Percentiles rank a stretch among this genome's conserved stretches.
Conservation (phyloP, 331 rosid genomes). For the Pyracantha coccinea region DNA sequence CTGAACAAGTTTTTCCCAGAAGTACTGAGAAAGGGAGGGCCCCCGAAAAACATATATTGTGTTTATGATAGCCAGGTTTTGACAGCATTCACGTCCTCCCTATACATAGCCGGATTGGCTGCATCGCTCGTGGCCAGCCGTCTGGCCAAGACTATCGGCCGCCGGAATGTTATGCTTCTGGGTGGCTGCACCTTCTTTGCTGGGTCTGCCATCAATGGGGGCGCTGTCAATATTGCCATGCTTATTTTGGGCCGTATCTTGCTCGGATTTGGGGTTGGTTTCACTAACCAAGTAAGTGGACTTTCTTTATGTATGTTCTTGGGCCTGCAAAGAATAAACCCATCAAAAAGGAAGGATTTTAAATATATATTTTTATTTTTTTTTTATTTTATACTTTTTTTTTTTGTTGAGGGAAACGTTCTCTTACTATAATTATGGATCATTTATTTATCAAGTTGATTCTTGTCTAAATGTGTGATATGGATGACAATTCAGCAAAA, state of each 20-base stretch:
- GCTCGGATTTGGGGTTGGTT: constrained; percentile 57
- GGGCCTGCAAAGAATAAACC: neutral
- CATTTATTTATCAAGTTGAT: neutral
- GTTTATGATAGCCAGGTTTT: constrained; percentile 55
- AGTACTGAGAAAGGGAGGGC: constrained; percentile 28
- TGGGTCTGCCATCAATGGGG: constrained; percentile 54
- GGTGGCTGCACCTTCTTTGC: constrained; percentile 45
- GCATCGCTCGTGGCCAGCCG: constrained; percentile 40
- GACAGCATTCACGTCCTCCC: constrained; percentile 57
- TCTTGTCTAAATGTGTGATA: neutral
- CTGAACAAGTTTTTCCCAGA: constrained; percentile 49
- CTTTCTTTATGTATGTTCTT: neutral
- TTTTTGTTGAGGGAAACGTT: neutral
- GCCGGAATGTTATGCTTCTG: constrained; percentile 39
- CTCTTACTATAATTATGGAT: neutral
- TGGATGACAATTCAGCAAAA: too few relatives aligned
- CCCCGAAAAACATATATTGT: constrained; percentile 37
- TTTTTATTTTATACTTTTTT: too few relatives aligned
- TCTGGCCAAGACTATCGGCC: constrained; percentile 23
- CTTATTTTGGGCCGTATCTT: constrained; percentile 58
- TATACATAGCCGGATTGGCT: constrained; percentile 43
- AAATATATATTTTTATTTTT: too few relatives aligned
- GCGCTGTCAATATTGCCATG: constrained; percentile 43
- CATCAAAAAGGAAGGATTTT: neutral
- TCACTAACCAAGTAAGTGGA: constrained; percentile 50